Evolutionary conservation across 2,329 filamentous ascomycete species (phyloP).

Genomic region (Dactylellina leptospora): DNA sequence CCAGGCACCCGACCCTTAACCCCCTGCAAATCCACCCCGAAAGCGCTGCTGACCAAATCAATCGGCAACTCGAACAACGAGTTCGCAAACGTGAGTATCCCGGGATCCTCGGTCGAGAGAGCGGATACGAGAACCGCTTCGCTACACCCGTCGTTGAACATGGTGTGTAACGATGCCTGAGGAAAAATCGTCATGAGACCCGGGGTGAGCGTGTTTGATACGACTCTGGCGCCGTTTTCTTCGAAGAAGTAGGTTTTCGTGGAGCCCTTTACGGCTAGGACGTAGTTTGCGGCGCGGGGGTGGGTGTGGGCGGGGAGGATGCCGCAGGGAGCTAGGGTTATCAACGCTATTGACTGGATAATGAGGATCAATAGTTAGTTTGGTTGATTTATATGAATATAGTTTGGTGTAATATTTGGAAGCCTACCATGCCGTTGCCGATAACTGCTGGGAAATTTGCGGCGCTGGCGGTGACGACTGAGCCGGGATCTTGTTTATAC

Average conservation of each 20-base stretch:
- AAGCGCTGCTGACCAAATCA: slow-evolving; percentile 62
- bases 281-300: slow-evolving; percentile 64
- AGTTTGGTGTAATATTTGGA: no score
- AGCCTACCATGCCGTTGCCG: slow-evolving; percentile 62
- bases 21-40: slow-evolving; percentile 59
- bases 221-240: slow-evolving; percentile 64
- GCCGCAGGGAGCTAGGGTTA: slow-evolving; percentile 65
- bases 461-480: slow-evolving; percentile 66
- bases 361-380: background rate
- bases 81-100: slow-evolving; percentile 65
- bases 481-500: slow-evolving; percentile 63
- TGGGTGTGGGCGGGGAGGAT: slow-evolving; percentile 66
- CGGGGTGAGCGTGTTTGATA: slow-evolving; percentile 61
- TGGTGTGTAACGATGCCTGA: slow-evolving; percentile 63
- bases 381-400: no score
- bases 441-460: slow-evolving; percentile 65
- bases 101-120: slow-evolving; percentile 64
- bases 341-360: slow-evolving; percentile 60
- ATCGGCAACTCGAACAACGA: slow-evolving; percentile 61
- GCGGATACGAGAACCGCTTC: slow-evolving; percentile 65
- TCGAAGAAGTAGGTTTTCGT: slow-evolving; percentile 66
- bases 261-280: slow-evolving; percentile 64
- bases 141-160: slow-evolving; percentile 66
- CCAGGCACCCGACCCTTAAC: slow-evolving; percentile 17
- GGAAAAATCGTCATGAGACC: slow-evolving; percentile 66